These are phyloP conservation scores for Talinum fruticosum DNA, from an alignment of 148 eudicot species.

Conservation along the genomic window DNA sequence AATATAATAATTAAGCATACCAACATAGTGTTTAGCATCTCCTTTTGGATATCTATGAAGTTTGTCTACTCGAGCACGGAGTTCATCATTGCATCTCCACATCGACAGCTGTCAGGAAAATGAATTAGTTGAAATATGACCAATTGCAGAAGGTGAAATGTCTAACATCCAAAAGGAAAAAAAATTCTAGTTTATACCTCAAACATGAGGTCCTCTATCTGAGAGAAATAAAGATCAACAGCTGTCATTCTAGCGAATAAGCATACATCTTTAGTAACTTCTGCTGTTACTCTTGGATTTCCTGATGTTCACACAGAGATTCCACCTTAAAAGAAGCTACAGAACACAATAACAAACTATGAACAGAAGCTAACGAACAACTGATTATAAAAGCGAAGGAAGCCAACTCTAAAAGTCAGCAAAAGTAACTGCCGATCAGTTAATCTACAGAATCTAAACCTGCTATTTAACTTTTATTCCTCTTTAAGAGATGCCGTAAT, in stretches of 20 bases:
- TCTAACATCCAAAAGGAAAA: neutral
- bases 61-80: constrained; percentile 67
- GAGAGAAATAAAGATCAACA: constrained; percentile 82
- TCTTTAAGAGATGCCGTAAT: neutral
- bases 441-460: neutral
- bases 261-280: constrained; percentile 91
- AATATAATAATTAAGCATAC: constrained; percentile 30
- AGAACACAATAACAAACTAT: neutral
- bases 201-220: constrained; percentile 91
- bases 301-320: constrained; percentile 39
- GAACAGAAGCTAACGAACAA: neutral
- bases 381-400: neutral
- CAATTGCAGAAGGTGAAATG: neutral
- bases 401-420: neutral
- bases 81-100: constrained; percentile 93
- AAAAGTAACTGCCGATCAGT: neutral
- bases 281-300: constrained; percentile 91
- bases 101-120: constrained; percentile 60
- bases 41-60: constrained; percentile 60
- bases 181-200: constrained; percentile 47
- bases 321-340: neutral
- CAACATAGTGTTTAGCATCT: constrained; percentile 88
- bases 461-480: neutral
- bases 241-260: constrained; percentile 93
- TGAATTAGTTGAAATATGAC: constrained; percentile 7